These are phyloP conservation scores for Clarireedia paspali DNA, from an alignment of 2,329 filamentous ascomycete species.

Conservation along the genomic window DNA sequence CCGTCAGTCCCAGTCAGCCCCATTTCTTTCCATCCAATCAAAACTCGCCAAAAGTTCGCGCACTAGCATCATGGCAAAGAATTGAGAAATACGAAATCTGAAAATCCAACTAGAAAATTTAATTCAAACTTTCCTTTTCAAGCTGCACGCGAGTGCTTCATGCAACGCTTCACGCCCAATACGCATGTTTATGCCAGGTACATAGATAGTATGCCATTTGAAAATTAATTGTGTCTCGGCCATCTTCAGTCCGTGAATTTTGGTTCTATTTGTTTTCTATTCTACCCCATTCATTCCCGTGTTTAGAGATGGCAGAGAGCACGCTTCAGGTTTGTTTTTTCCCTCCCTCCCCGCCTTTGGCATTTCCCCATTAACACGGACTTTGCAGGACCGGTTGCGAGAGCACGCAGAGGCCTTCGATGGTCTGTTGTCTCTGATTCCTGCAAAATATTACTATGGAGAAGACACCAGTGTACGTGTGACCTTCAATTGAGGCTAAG, in stretches of 20 bases:
- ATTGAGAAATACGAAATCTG: neutral
- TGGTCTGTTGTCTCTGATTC: conserved; percentile 61
- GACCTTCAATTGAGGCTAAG: neutral
- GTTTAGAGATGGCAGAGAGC: conserved; percentile 27
- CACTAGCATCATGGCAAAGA: neutral
- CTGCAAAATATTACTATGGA: conserved; percentile 64
- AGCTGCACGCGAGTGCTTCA: too few relatives aligned
- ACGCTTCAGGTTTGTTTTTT: conserved; percentile 24
- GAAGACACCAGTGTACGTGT: conserved; percentile 59
- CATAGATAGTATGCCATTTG: neutral
- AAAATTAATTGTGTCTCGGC: neutral
- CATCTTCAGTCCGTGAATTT: too few relatives aligned
- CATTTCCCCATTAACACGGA: conserved; percentile 8
- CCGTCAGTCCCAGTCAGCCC: neutral
- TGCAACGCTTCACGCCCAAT: too few relatives aligned
- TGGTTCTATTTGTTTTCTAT: neutral
- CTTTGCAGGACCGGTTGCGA: conserved; percentile 41
- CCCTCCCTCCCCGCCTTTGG: conserved; percentile 18
- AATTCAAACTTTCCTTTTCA: neutral
- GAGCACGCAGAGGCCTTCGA: conserved; percentile 34
- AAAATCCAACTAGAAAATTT: conserved; percentile 8
- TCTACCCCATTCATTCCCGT: neutral
- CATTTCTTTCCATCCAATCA: neutral
- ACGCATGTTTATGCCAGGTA: too few relatives aligned
- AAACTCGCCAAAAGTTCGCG: conserved; percentile 1